These are phyloP conservation scores for Knoxia roxburghii DNA, from an alignment of 257 asterid genomes.

Conservation along the genomic window DNA sequence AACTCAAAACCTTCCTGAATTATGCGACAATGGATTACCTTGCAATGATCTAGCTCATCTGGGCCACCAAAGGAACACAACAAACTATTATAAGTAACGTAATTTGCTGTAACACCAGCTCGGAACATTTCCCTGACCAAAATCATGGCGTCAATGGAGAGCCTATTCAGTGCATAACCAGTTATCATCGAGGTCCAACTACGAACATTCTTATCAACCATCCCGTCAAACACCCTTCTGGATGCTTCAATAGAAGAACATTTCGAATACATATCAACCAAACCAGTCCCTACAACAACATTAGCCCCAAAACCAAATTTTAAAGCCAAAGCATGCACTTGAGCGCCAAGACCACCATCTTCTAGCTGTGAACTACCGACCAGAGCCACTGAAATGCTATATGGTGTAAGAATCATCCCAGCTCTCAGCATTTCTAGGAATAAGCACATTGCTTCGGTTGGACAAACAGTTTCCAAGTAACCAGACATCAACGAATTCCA, in stretches of 20 bases:
- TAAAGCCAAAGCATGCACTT: conserved; percentile 48
- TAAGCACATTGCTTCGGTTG: conserved; percentile 25
- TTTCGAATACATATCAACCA: conserved; percentile 57
- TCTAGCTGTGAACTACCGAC: conserved; percentile 44
- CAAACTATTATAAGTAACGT: conserved; percentile 39
- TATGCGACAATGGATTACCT: conserved; percentile 47
- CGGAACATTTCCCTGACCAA: conserved; percentile 41
- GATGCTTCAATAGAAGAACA: conserved; percentile 36
- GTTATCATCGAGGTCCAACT: conserved; percentile 54
- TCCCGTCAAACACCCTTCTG: conserved; percentile 38
- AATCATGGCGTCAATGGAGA: conserved; percentile 32
- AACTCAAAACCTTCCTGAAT: conserved; percentile 46
- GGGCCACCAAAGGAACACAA: conserved; percentile 41
- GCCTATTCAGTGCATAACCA: conserved; percentile 39
- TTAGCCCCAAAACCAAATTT: conserved; percentile 40
- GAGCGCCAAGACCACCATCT: conserved; percentile 41
- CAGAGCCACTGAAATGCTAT: conserved; percentile 39
- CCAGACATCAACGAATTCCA: conserved; percentile 55
- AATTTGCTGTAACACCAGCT: conserved; percentile 31
- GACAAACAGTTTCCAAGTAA: conserved; percentile 31
- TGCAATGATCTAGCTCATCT: conserved; percentile 39
- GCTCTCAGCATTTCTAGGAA: conserved; percentile 40
- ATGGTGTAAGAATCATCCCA: conserved; percentile 32
- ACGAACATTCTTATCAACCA: conserved; percentile 33
- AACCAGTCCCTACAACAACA: conserved; percentile 52